A percentile compares a stretch with the other conserved stretches of the same genome.
These are phyloP conservation scores for Citrus sp. DNA, from an alignment of 345 rosid species.

Conservation along the genomic window DNA sequence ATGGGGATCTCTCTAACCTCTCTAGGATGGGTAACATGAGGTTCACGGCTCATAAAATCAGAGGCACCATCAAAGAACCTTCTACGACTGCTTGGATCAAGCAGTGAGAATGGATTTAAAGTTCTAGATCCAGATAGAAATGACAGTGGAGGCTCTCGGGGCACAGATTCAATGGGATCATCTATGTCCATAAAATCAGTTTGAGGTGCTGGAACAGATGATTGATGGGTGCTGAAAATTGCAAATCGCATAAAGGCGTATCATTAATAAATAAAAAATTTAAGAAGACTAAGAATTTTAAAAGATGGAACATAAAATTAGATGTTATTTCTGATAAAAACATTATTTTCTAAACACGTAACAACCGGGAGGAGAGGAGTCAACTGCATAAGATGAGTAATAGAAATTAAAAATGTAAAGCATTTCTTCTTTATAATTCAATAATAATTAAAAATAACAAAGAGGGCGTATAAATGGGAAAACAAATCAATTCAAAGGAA, in stretches of 20 bases:
- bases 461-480: no score
- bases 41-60: conserved; percentile 36
- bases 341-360: not conserved
- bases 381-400: not conserved
- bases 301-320: not conserved
- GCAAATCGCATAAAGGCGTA: not conserved
- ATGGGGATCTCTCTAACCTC: conserved; percentile 86
- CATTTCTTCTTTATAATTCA: not conserved
- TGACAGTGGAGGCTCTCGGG: conserved; percentile 33
- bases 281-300: not conserved
- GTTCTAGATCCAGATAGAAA: conserved; percentile 36
- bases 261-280: not conserved
- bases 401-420: not conserved
- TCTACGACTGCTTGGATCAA: conserved; percentile 44
- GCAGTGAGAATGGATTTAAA: conserved; percentile 38
- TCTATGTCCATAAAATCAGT: conserved; percentile 89
- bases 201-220: conserved; percentile 35
- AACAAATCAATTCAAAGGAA: not conserved
- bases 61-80: conserved; percentile 42
- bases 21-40: conserved; percentile 77
- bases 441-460: not conserved
- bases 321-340: not conserved
- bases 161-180: conserved; percentile 49
- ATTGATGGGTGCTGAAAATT: conserved; percentile 28
- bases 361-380: not conserved